A percentile compares a stretch with the other conserved stretches of the same genome.
phyloP scores from a whole-genome alignment of 2,329 filamentous ascomycete genomes.

The Teratosphaeria viscida region DNA sequence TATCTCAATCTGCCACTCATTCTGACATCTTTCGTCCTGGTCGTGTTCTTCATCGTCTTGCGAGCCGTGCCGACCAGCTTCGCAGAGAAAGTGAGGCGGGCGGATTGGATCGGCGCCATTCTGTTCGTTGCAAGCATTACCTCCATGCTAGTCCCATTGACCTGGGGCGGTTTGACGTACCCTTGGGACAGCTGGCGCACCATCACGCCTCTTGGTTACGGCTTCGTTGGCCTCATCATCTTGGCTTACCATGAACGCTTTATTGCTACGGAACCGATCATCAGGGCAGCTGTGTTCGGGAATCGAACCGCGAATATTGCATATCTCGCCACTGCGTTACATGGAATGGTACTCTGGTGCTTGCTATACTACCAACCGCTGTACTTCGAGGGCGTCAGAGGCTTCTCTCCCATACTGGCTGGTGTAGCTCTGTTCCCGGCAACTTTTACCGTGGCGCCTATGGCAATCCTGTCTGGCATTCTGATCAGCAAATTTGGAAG shows the following conservation, averaged over 20 bases:
- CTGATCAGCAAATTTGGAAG: slow-evolving; percentile 45
- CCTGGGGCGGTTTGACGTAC: slow-evolving; percentile 40
- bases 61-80: slow-evolving; percentile 40
- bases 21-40: background rate
- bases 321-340: slow-evolving; percentile 47
- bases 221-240: slow-evolving; percentile 42
- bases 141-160: slow-evolving; percentile 53
- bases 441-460: slow-evolving; percentile 50
- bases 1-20: slow-evolving; percentile 43
- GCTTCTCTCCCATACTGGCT: slow-evolving; percentile 36
- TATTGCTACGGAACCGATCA: slow-evolving; percentile 49
- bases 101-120: slow-evolving; percentile 43
- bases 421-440: slow-evolving; percentile 31
- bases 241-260: slow-evolving; percentile 33
- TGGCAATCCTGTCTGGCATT: slow-evolving; percentile 46
- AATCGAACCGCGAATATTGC: slow-evolving; percentile 39
- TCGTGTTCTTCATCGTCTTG: slow-evolving; percentile 25
- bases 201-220: slow-evolving; percentile 25
- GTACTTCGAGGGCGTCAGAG: slow-evolving; percentile 50
- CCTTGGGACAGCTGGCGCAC: slow-evolving; percentile 47
- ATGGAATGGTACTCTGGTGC: slow-evolving; percentile 50
- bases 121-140: slow-evolving; percentile 50
- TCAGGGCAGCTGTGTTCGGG: slow-evolving; percentile 46
- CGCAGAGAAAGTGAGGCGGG: slow-evolving; percentile 36
- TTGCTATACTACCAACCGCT: slow-evolving; percentile 52